Evolutionary conservation across 495 filamentous ascomycete species (phyloP).

Genomic region (Podospora sp.): DNA sequence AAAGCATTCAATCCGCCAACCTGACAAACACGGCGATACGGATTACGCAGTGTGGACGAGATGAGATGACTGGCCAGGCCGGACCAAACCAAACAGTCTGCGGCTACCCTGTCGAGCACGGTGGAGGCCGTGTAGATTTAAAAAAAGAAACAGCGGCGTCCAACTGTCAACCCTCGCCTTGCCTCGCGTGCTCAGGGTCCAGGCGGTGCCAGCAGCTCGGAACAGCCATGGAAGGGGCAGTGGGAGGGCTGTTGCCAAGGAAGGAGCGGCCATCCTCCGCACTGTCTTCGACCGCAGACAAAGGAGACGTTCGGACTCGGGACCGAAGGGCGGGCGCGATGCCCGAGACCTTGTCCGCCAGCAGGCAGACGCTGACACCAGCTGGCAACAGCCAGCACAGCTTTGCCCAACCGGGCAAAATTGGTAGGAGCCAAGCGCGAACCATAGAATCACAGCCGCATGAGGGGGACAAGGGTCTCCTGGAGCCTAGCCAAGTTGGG

Average conservation of each 20-base stretch:
- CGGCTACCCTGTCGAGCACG: background rate
- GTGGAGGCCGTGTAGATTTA: conserved; percentile 5
- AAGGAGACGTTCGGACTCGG: conserved; percentile 8
- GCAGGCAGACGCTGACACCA: background rate
- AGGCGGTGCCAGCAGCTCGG: background rate
- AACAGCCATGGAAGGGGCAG: conserved; percentile 3
- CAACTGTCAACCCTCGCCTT: conserved; percentile 4
- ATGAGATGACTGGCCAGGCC: too few species aligned
- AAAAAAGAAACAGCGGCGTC: conserved; percentile 7
- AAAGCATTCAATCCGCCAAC: background rate
- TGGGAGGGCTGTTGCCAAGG: background rate
- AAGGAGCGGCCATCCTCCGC: background rate
- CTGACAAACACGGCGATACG: conserved; percentile 5
- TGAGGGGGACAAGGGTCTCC: background rate
- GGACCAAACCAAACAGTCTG: conserved; percentile 10
- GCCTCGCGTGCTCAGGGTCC: conserved; percentile 1
- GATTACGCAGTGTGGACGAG: background rate
- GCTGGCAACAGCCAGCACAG: conserved; percentile 1
- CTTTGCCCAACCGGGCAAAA: conserved; percentile 8
- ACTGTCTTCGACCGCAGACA: background rate
- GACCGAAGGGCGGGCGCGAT: conserved; percentile 12
- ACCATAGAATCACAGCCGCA: conserved; percentile 7
- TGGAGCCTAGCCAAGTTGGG: conserved; percentile 12
- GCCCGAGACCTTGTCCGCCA: background rate
- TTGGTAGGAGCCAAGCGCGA: background rate